Percentiles rank a stretch among this genome's conserved stretches.
phyloP scores from a whole-genome alignment of 2,329 filamentous ascomycete genomes.

The Stachybotrys echinatus region DNA sequence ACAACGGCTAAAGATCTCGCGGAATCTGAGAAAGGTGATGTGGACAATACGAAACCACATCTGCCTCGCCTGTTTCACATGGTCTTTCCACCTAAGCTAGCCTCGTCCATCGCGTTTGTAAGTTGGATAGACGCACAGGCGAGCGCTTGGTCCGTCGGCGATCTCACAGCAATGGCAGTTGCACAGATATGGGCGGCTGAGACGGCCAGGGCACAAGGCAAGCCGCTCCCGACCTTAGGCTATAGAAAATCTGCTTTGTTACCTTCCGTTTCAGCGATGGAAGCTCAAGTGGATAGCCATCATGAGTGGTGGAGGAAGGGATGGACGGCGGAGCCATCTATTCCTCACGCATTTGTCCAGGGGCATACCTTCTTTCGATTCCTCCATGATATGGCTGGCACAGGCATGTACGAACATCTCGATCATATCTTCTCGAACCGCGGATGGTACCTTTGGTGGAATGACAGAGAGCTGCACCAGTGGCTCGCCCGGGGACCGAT shows the following conservation, averaged over 20 bases:
- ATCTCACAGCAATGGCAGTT: background rate
- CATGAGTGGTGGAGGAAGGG: slow-evolving; percentile 19
- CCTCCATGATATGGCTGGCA: slow-evolving; percentile 18
- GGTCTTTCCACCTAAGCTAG: background rate
- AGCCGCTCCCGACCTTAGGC: slow-evolving; percentile 4
- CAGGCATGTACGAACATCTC: slow-evolving; percentile 17
- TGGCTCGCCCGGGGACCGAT: slow-evolving; percentile 17
- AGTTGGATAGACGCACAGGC: background rate
- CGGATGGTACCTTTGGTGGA: slow-evolving; percentile 17
- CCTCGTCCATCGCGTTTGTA: background rate
- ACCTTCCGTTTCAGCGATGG: slow-evolving; percentile 15
- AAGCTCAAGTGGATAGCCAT: slow-evolving; percentile 16
- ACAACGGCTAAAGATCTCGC: background rate
- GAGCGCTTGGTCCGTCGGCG: background rate
- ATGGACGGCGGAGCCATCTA: slow-evolving; percentile 13
- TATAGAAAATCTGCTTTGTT: slow-evolving; percentile 12
- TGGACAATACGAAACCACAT: background rate
- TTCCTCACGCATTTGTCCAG: slow-evolving; percentile 13
- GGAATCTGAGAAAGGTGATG: background rate
- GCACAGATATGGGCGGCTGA: background rate
- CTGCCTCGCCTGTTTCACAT: background rate
- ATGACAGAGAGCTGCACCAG: slow-evolving; percentile 15
- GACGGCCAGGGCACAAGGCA: background rate
- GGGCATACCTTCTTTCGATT: slow-evolving; percentile 16
- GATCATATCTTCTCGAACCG: slow-evolving; percentile 14